Evolutionary conservation across 1,139 yeast genomes (phyloP), one percentile per base, ranked within the genome.

Genomic region (Nakaseomyces bracarensis): DNA sequence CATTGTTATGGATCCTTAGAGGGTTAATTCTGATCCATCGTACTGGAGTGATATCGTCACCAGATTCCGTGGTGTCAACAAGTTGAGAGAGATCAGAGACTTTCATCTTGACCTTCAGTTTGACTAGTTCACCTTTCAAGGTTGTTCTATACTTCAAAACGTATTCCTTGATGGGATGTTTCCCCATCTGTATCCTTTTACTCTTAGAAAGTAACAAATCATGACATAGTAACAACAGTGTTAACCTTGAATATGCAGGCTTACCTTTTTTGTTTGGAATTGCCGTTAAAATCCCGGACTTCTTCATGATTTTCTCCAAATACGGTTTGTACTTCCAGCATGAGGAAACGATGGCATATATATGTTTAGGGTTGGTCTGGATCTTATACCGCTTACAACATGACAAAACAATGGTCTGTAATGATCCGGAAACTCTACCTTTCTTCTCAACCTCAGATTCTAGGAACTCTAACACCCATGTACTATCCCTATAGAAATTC

Each of bases 131-230:
- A 1, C 94, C 91, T 49, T 76, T 78, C 38, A 91, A 66, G 51
- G 97, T 67, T 0, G 95, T 80, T 63, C 82, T 84, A 59, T 86
- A 82, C 46, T 76, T 71, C 43, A 91, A 66, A 13, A 91, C 71
- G 5, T 86, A 83, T 40, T 84, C 94, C 57, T 91, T 91, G 46
- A 86, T 71, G 0, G 91, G 85, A 47, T 83, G 89, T 54, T 87
- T 87, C 5, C 94, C 94, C 71, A 87, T 82, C 57, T 86, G 93
- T 45, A 91, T 83, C 48, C 96, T 67, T 8, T 95, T 95, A 23
- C 77, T 71, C 47, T 78, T 73, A 4, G 93, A 75, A 47, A 91
- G 72, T 6, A 91, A 63, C 45, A 87, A 66, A 64, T 91, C 98
- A 58, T 91, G 94, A 1, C 82, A 79, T 63, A 91, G 65, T 14